Percentiles rank a stretch among this genome's conserved stretches.
Conservation (phyloP, 225 moss, liverwort and hornwort species). For the Marchantia paleacea region DNA sequence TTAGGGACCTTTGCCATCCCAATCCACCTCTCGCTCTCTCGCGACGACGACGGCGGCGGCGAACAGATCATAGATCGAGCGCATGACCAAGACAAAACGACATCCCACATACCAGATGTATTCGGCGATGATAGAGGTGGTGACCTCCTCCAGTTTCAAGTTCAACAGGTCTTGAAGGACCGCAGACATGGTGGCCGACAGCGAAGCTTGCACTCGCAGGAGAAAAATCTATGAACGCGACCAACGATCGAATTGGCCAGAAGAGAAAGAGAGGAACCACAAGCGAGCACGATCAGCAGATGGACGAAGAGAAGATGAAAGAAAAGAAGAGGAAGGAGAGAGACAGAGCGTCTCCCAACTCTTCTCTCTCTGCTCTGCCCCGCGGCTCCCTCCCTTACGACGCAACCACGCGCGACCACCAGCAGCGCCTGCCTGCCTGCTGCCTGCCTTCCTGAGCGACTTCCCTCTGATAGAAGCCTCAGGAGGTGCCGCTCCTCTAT, state of each 20-base stretch:
- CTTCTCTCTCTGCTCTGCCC: too few relatives aligned
- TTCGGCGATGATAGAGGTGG: constrained; percentile 40
- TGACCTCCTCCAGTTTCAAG: constrained; percentile 35
- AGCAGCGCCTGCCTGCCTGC: too few relatives aligned
- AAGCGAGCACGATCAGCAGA: background rate
- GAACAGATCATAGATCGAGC: background rate
- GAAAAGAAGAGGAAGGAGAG: too few relatives aligned
- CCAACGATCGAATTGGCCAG: background rate
- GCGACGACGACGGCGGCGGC: background rate
- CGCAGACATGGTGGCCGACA: constrained; percentile 6
- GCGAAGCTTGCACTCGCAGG: constrained; percentile 2
- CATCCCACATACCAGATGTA: constrained; percentile 36
- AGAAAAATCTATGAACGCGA: background rate
- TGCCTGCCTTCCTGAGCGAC: too few relatives aligned
- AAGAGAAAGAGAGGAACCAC: background rate
- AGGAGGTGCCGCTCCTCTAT: background rate
- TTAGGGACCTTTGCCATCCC: background rate
- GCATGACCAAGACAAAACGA: background rate
- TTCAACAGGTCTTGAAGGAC: constrained; percentile 31
- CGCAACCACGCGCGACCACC: too few relatives aligned
- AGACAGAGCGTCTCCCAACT: too few relatives aligned
- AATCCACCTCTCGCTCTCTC: background rate
- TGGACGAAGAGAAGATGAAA: background rate
- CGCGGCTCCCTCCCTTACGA: too few relatives aligned
- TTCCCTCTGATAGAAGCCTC: background rate